Evolutionary conservation across 495 filamentous ascomycete genomes (phyloP).

Genomic region (Cryomyces minteri): DNA sequence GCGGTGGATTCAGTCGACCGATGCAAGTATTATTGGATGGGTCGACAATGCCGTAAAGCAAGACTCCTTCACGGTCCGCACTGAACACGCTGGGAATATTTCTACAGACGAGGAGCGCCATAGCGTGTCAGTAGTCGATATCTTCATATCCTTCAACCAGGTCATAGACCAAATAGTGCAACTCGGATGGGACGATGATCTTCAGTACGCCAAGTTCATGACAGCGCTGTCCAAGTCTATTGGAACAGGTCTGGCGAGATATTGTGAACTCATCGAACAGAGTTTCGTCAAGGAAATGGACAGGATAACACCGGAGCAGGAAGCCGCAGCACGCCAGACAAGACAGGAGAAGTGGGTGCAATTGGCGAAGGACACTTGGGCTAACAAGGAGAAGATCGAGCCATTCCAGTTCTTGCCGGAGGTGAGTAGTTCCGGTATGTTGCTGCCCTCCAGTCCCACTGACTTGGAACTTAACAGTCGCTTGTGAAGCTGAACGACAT

Average conservation of each 20-base stretch:
- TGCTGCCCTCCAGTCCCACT: background rate
- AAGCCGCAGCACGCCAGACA: slow-evolving; percentile 53
- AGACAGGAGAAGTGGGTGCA: slow-evolving; percentile 83
- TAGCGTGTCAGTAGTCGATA: slow-evolving; percentile 83
- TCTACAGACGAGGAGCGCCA: slow-evolving; percentile 72
- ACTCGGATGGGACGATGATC: slow-evolving; percentile 81
- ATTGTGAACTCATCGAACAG: slow-evolving; percentile 82
- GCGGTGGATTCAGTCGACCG: slow-evolving; percentile 76
- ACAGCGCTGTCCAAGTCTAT: slow-evolving; percentile 83
- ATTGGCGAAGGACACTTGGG: slow-evolving; percentile 90
- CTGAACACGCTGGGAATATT: slow-evolving; percentile 35
- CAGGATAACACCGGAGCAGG: slow-evolving; percentile 69
- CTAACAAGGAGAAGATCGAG: slow-evolving; percentile 81
- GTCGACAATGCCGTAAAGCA: slow-evolving; percentile 81
- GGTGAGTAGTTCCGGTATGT: slow-evolving; percentile 30
- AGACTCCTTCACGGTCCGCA: slow-evolving; percentile 59
- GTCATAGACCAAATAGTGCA: slow-evolving; percentile 68
- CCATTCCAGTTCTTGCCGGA: slow-evolving; percentile 95
- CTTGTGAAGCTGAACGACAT: slow-evolving; percentile 97
- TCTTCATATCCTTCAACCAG: slow-evolving; percentile 86
- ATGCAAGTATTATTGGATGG: slow-evolving; percentile 61
- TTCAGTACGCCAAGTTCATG: slow-evolving; percentile 94
- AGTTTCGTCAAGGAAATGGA: slow-evolving; percentile 89
- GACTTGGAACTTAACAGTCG: slow-evolving; percentile 36
- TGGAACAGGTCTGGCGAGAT: slow-evolving; percentile 62